Conservation (phyloP, 2,329 filamentous ascomycete genomes). For the Helotiales sp. region DNA sequence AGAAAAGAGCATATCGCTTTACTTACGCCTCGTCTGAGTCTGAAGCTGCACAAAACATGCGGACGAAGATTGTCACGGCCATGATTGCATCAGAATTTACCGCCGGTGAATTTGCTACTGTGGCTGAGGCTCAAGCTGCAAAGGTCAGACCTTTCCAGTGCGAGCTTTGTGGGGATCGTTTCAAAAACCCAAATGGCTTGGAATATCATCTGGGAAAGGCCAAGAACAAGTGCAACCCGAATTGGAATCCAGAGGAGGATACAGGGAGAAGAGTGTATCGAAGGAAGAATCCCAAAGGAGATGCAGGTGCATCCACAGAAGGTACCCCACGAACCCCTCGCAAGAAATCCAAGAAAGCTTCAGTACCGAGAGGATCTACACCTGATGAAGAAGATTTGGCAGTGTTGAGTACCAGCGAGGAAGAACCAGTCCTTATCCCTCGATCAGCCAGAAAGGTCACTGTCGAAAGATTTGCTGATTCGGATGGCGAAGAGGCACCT, state of each 20-base stretch:
- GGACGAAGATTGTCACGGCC: constrained; percentile 39
- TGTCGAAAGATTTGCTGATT: background rate
- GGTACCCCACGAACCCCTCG: background rate
- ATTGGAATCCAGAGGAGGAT: constrained; percentile 26
- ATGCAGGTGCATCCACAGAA: background rate
- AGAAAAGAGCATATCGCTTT: constrained; percentile 35
- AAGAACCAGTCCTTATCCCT: constrained; percentile 2
- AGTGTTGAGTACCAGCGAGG: background rate
- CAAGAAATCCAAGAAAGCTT: background rate
- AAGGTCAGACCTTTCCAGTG: constrained; percentile 40
- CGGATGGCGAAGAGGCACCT: background rate
- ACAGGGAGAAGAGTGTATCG: constrained; percentile 14
- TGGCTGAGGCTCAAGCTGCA: constrained; percentile 27
- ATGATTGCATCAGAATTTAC: constrained; percentile 23
- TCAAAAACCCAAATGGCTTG: constrained; percentile 43
- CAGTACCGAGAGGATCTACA: background rate
- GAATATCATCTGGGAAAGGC: constrained; percentile 43
- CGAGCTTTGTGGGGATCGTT: constrained; percentile 37
- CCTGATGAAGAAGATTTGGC: background rate
- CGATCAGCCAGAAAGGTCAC: constrained; percentile 1
- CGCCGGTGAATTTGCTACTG: constrained; percentile 20
- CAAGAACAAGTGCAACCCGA: constrained; percentile 42
- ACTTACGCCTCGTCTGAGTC: constrained; percentile 25
- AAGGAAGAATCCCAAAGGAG: constrained; percentile 16
- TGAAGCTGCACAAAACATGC: constrained; percentile 36